Conservation (phyloP, 495 filamentous ascomycete genomes). For the Aspergillus hancockii region DNA sequence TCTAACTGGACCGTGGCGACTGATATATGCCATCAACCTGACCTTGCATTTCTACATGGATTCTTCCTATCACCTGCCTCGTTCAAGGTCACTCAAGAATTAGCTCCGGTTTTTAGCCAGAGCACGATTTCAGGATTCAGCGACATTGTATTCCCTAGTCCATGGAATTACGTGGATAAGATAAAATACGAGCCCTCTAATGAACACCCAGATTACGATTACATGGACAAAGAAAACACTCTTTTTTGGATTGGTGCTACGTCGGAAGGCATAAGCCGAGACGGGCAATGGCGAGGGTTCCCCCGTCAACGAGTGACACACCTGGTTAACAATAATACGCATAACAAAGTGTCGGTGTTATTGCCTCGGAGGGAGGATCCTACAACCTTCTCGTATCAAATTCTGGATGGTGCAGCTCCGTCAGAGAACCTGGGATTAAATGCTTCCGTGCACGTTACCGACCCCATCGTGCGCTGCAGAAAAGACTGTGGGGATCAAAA, state of each 20-base stretch:
- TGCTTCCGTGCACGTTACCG: constrained; percentile 47
- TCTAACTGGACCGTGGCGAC: constrained; percentile 63
- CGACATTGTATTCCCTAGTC: constrained; percentile 49
- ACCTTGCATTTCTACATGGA: constrained; percentile 72
- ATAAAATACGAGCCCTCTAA: constrained; percentile 40
- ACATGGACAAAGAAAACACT: constrained; percentile 41
- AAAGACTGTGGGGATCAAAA: constrained; percentile 53
- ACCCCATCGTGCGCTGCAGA: constrained; percentile 54
- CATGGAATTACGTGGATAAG: constrained; percentile 55
- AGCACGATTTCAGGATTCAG: constrained; percentile 61
- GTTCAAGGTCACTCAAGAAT: constrained; percentile 59
- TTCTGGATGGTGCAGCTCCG: constrained; percentile 35
- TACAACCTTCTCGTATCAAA: constrained; percentile 38
- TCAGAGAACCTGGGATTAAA: constrained; percentile 28
- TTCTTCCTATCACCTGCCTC: constrained; percentile 66
- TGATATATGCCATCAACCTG: constrained; percentile 77
- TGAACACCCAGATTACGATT: constrained; percentile 41
- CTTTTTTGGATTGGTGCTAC: constrained; percentile 58
- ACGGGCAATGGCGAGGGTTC: constrained; percentile 59
- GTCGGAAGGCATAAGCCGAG: constrained; percentile 56
- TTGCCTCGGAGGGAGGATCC: constrained; percentile 29
- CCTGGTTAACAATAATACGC: constrained; percentile 53
- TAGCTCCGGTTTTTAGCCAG: constrained; percentile 74
- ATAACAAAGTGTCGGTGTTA: constrained; percentile 42
- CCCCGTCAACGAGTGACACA: constrained; percentile 58